Evolutionary conservation across 768 basidiomycete species (phyloP).

Genomic region (Panus rudis): DNA sequence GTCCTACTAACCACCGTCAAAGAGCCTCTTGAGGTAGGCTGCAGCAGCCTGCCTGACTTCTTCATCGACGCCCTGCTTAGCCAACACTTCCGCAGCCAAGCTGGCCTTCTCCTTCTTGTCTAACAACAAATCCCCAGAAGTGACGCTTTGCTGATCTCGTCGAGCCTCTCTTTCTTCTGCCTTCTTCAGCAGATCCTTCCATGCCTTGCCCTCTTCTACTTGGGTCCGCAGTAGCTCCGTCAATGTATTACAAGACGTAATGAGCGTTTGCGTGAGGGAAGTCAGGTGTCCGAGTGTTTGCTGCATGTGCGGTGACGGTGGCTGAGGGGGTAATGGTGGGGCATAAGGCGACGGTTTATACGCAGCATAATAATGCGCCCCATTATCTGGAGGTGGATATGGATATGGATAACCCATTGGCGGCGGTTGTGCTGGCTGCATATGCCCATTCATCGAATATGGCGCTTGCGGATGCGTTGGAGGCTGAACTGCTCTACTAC

Average conservation of each 20-base stretch:
- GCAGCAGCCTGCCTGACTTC: slow-evolving; percentile 58
- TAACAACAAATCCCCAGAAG: slow-evolving; percentile 32
- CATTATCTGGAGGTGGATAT: background rate
- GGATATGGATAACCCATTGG: no score
- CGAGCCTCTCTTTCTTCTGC: slow-evolving; percentile 59
- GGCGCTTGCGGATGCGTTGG: no score
- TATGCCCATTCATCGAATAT: no score
- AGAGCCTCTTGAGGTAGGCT: slow-evolving; percentile 66
- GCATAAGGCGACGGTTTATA: background rate
- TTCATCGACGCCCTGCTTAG: slow-evolving; percentile 50
- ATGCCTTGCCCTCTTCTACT: slow-evolving; percentile 61
- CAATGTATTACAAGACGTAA: slow-evolving; percentile 36
- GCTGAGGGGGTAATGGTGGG: background rate
- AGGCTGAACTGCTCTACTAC: no score
- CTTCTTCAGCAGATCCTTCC: slow-evolving; percentile 60
- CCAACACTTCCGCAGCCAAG: slow-evolving; percentile 61
- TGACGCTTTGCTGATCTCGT: slow-evolving; percentile 53
- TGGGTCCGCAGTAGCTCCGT: slow-evolving; percentile 60
- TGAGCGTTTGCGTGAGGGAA: slow-evolving; percentile 45
- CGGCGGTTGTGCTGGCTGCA: no score
- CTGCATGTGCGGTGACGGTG: background rate
- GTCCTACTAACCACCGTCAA: slow-evolving; percentile 19
- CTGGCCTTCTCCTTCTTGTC: slow-evolving; percentile 55
- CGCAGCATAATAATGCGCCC: background rate
- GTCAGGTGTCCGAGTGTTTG: slow-evolving; percentile 16